phyloP scores from a whole-genome alignment of 441 rosid genomes.

The Syzygium syzygioides region DNA sequence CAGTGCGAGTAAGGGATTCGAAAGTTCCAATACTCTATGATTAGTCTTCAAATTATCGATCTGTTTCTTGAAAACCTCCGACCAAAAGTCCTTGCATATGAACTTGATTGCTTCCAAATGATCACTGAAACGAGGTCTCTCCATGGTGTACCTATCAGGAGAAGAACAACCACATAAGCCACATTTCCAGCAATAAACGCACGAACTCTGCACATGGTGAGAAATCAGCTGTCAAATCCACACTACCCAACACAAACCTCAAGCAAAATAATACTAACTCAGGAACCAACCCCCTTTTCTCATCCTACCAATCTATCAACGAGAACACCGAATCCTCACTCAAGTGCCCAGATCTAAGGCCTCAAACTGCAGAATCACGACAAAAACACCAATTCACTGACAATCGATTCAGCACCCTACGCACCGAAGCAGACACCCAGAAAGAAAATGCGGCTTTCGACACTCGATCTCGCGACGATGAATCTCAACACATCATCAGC shows the following conservation, averaged over 20 bases:
- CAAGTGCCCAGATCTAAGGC: background rate
- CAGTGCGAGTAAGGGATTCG: background rate
- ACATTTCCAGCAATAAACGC: background rate
- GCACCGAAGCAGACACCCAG: background rate
- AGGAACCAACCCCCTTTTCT: background rate
- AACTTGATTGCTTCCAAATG: slow-evolving; percentile 97
- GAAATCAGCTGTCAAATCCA: background rate
- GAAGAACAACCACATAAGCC: background rate
- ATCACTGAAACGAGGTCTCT: slow-evolving; percentile 83
- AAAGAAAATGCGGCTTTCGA: background rate
- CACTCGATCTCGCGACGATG: background rate
- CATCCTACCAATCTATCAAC: background rate
- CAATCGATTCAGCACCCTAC: background rate
- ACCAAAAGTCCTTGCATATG: slow-evolving; percentile 99
- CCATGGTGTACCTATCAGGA: slow-evolving; percentile 74
- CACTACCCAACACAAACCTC: background rate
- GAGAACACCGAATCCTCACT: background rate
- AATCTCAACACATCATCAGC: background rate
- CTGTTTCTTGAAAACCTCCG: slow-evolving; percentile 96
- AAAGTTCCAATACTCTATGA: slow-evolving; percentile 51
- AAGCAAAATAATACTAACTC: background rate
- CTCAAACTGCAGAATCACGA: background rate
- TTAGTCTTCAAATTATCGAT: slow-evolving; percentile 96
- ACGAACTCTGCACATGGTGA: background rate
- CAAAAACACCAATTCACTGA: background rate